Evolutionary conservation across 768 basidiomycete species (phyloP).

Genomic region (Tulasnella sp.): DNA sequence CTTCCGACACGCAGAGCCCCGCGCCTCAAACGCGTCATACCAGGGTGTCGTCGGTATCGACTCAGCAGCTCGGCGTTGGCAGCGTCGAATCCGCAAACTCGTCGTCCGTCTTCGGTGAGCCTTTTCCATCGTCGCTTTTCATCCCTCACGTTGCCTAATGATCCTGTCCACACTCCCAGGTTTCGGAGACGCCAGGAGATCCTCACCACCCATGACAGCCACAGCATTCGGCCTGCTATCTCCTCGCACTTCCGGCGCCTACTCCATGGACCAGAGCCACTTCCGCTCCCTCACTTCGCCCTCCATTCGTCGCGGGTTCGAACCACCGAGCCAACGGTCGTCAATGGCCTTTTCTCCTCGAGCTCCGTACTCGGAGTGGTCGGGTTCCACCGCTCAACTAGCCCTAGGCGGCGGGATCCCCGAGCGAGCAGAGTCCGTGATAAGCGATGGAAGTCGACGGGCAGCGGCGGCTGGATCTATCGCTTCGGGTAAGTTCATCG

Average conservation of each 20-base stretch:
- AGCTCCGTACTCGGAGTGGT: neutral
- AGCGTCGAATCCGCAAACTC: neutral
- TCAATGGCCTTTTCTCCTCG: neutral
- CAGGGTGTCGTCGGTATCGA: neutral
- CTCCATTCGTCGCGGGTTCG: neutral
- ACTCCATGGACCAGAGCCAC: neutral
- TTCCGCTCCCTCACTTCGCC: neutral
- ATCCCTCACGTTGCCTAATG: too few species aligned
- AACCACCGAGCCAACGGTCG: neutral
- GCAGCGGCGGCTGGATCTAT: neutral
- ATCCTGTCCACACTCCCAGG: neutral
- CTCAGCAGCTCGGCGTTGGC: neutral
- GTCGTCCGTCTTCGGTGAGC: neutral
- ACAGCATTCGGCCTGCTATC: neutral
- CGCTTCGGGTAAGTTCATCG: neutral
- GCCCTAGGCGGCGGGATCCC: neutral
- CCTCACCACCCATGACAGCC: neutral
- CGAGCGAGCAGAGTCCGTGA: slow-evolving; percentile 5
- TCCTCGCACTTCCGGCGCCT: neutral
- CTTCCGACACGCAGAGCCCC: neutral
- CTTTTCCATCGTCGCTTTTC: neutral
- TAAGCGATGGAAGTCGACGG: neutral
- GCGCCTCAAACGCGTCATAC: neutral
- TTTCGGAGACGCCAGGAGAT: neutral
- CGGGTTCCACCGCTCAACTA: neutral